Conservation (phyloP, 2,329 filamentous ascomycete genomes). For the Stenocarpella maydis region DNA sequence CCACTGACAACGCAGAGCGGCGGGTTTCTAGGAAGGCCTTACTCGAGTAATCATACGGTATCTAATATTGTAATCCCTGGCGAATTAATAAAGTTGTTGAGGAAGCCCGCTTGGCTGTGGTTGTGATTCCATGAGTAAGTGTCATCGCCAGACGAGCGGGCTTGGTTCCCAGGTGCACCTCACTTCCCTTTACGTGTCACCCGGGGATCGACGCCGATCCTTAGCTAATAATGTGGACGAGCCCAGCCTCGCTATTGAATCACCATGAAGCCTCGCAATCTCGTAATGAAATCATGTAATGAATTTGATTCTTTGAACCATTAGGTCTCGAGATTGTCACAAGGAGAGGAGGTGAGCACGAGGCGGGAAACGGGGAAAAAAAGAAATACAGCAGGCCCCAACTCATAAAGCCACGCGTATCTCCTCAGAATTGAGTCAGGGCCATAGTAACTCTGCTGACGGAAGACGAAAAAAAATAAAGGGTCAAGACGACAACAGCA, state of each 20-base stretch:
- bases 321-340: too few relatives aligned
- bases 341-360: neutral
- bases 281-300: constrained; percentile 22
- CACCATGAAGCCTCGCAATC: neutral
- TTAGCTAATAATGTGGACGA: neutral
- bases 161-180: too few relatives aligned
- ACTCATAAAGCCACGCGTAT: neutral
- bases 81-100: too few relatives aligned
- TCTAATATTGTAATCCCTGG: too few relatives aligned
- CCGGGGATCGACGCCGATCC: neutral
- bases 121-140: too few relatives aligned
- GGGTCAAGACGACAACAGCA: neutral
- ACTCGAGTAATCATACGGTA: too few relatives aligned
- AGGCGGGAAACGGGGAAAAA: too few relatives aligned
- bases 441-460: neutral
- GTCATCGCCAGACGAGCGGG: too few relatives aligned
- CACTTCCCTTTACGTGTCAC: too few relatives aligned
- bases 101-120: too few relatives aligned
- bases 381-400: neutral
- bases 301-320: neutral
- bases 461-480: neutral
- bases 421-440: neutral
- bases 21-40: too few relatives aligned
- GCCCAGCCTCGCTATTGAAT: neutral
- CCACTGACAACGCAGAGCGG: too few relatives aligned